Base-by-base conservation (phyloP, 768 basidiomycete species). In the Russula earlei region DNA sequence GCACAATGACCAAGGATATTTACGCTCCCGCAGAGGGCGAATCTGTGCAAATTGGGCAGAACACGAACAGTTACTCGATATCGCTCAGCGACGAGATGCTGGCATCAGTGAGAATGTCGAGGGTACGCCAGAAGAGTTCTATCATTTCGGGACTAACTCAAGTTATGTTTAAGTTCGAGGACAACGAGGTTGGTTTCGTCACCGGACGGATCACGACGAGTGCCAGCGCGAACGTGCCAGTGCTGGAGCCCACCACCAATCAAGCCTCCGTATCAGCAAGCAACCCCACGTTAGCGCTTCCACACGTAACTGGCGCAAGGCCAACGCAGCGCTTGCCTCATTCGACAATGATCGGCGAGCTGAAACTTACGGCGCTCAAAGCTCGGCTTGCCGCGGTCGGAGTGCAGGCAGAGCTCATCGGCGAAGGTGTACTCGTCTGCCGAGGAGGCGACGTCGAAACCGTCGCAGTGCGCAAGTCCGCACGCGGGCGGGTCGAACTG, bases 321-420 rank as follows among this genome's bases (percentile, higher is more conserved):
- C 77, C 82, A 15, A 73, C 79, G 19, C 76, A 80, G 10, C 72
- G 80, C 2, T 74, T 97, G 3, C 91, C 92, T 1, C 81, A 84
- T 56, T 94, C 95, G 0, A 89, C 94, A 7, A 95, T 97, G 85
- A 96, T 99, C 54, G 96, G 96, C 49, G 96, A 98, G 65, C 80
- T 99, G 40, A 93, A 96, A 67, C 75, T 99, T 27, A 93, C 92
- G 0, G 79, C 82, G 2, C 78, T 99, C 45, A 96, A 97, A 69
- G 68, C 83, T n/a, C 81, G 84, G 5, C 75, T 99, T 20, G 76
- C 82, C 5, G 69, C 81, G 2, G 72, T 91, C 3, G 84, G 85
- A 10, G 83, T 98, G 44, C 85, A 88, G 42, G 91, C 94, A 0
- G 94, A 97, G 68, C 84, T 98, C 54, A 85, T 93, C n/a, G 95